Evolutionary conservation across 306 rosid species (phyloP), one percentile per base, ranked within the genome.

Genomic region (Vachellia pachyceras): DNA sequence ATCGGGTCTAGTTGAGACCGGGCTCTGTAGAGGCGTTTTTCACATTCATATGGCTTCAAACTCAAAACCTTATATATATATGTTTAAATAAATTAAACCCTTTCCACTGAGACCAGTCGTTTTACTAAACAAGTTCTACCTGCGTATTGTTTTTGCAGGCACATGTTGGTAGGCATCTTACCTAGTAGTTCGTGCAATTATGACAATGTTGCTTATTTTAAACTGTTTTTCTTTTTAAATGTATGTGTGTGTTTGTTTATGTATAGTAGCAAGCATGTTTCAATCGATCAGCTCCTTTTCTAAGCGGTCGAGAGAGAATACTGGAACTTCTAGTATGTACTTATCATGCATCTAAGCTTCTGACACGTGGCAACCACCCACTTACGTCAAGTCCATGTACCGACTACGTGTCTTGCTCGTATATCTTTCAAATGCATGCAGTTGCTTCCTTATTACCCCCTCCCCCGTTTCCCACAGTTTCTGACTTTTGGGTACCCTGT

Each of bases 341-440:
- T 46, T 65, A 39, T 25, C 35, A 11, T 14, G 41, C 10, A 35
- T 12, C 70, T 15, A 64, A 35, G 36, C 25, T 3, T 42, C 18
- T 49, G 61, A 84, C 92, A 81, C 87, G 91, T 95, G 92, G 90
- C 77, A 46, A 15, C 7, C 1, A 75, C 63, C 79, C 76, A 83
- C 85, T 86, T 87, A 84, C 82, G 82, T 88, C 64, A 81, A 83
- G 83, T 69, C 66, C 64, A 25, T n/a, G 1, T 5, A 57, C 0
- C 54, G 84, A 35, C 79, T 87, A 89, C 93, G 92, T 89, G 97
- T 77, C 80, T 33, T 60, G 41, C 80, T 86, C 63, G 84, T 55
- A 73, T 78, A 45, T 69, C 74, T 69, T 54, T 72, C 18, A 73
- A 63, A 20, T 80, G 93, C 90, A 90, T 88, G 93, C 79, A 15